These are phyloP conservation scores for Ehretia macrophylla DNA, from an alignment of 257 asterid species.

Conservation along the genomic window DNA sequence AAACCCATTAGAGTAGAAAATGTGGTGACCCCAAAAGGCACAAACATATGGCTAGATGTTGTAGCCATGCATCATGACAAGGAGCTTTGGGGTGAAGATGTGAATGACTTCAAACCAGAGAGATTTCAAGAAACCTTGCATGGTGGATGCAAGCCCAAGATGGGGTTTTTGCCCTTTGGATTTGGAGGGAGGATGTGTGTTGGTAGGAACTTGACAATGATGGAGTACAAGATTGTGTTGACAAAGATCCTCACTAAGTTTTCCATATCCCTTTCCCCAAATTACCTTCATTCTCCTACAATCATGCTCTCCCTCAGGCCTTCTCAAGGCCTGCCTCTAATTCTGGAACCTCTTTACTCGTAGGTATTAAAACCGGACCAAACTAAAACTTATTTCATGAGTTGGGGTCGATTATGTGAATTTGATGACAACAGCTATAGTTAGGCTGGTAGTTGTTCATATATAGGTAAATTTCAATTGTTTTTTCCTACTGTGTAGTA, in stretches of 20 bases:
- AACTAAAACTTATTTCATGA: not conserved
- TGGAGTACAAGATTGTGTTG: conserved; percentile 76
- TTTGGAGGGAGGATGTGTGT: conserved; percentile 94
- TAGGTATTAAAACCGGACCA: not conserved
- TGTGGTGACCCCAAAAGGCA: conserved; percentile 50
- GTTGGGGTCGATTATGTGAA: no score
- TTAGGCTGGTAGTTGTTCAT: no score
- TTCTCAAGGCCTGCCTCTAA: conserved; percentile 59
- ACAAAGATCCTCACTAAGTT: conserved; percentile 52
- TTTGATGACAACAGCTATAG: no score
- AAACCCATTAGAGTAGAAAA: conserved; percentile 53
- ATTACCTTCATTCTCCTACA: conserved; percentile 57
- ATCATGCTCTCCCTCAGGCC: conserved; percentile 87
- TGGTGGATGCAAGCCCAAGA: conserved; percentile 79
- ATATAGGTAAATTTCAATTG: not conserved
- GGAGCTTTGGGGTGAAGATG: conserved; percentile 68
- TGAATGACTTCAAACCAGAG: conserved; percentile 66
- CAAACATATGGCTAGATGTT: conserved; percentile 86
- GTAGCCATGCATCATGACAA: conserved; percentile 82
- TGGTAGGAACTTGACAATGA: conserved; percentile 57
- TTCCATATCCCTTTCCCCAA: conserved; percentile 63
- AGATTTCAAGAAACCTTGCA: conserved; percentile 41
- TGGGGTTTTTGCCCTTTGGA: conserved; percentile 87
- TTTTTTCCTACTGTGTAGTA: not conserved
- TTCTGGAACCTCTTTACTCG: conserved; percentile 47